Conservation (phyloP, 2,329 filamentous ascomycete genomes). For the Fusarium circinatum region DNA sequence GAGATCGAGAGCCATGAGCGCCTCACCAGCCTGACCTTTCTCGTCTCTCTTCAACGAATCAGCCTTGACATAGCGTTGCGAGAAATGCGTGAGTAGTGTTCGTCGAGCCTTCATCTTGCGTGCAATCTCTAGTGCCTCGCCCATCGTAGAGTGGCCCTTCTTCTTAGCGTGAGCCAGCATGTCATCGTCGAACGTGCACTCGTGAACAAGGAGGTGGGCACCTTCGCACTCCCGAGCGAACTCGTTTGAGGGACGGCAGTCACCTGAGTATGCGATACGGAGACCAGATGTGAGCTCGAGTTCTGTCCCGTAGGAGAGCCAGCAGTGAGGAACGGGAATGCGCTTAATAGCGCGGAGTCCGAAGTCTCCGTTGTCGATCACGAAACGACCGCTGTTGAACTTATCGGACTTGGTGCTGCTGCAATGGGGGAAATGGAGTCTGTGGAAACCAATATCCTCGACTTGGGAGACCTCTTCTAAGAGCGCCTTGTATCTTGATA, state of each 20-base stretch:
- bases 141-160: constrained; percentile 91
- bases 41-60: constrained; percentile 44
- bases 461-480: constrained; percentile 82
- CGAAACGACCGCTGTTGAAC: constrained; percentile 48
- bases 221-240: constrained; percentile 79
- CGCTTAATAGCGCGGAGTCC: constrained; percentile 75
- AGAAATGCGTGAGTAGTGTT: constrained; percentile 92
- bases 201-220: constrained; percentile 89
- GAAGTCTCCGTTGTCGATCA: constrained; percentile 59
- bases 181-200: constrained; percentile 95
- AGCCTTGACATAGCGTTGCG: constrained; percentile 86
- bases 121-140: constrained; percentile 84
- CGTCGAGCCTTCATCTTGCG: constrained; percentile 81
- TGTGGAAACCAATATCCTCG: constrained; percentile 77
- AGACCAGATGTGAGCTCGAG: constrained; percentile 83
- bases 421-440: constrained; percentile 53
- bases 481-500: constrained; percentile 77
- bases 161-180: constrained; percentile 79
- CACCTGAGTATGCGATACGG: constrained; percentile 92
- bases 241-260: constrained; percentile 80
- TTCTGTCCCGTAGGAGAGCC: constrained; percentile 78
- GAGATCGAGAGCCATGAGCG: constrained; percentile 81
- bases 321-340: constrained; percentile 80
- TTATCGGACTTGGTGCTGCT: constrained; percentile 21
- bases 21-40: constrained; percentile 54